These are phyloP conservation scores for Aegle marmelos DNA, from an alignment of 345 rosid genomes.

Conservation along the genomic window DNA sequence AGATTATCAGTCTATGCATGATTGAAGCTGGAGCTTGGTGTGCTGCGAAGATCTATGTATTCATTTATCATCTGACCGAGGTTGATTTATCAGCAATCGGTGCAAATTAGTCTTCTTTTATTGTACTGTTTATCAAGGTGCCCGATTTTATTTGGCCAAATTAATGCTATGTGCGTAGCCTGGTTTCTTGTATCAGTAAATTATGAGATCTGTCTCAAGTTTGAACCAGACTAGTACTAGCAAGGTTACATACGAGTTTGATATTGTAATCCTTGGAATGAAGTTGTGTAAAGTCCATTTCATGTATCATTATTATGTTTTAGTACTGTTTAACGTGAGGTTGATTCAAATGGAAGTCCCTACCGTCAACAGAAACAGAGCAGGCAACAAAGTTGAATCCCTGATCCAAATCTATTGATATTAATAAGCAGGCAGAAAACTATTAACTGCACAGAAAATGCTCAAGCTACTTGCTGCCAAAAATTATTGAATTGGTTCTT, in stretches of 20 bases:
- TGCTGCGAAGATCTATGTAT: not conserved
- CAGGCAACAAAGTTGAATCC: no score
- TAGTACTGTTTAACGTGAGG: no score
- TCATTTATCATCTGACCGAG: not conserved
- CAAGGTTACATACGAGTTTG: not conserved
- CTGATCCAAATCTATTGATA: no score
- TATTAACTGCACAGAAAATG: no score
- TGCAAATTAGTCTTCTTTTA: not conserved
- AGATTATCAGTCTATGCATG: not conserved
- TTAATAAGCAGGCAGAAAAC: no score
- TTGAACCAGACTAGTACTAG: not conserved
- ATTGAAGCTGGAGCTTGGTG: slow-evolving; percentile 12
- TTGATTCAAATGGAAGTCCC: no score
- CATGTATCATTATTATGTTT: not conserved
- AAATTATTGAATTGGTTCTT: not conserved
- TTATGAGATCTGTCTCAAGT: not conserved
- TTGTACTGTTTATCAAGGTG: not conserved
- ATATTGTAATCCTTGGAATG: not conserved
- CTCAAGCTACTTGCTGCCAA: no score
- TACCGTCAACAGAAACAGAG: no score
- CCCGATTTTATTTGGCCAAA: not conserved
- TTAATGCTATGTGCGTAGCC: not conserved
- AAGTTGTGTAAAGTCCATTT: not conserved
- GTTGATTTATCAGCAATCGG: not conserved
- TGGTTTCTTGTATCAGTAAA: not conserved